Evolutionary conservation across 2,329 filamentous ascomycete species (phyloP), one percentile per base, ranked within the genome.

Genomic region (Onygena corvina): DNA sequence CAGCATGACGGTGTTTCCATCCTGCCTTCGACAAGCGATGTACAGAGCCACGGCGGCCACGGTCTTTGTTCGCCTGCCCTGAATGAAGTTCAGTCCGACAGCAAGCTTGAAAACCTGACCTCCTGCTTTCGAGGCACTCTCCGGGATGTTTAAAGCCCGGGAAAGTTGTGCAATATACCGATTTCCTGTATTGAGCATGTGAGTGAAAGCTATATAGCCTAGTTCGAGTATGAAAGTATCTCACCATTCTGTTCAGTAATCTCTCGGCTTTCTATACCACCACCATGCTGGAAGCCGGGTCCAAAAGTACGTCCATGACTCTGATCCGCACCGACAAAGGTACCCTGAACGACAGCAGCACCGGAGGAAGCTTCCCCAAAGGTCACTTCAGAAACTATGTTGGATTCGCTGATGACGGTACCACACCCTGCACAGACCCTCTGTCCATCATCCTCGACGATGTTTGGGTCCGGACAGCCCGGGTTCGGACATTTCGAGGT

Each of bases 41-140:
- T 96, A 98, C 25, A 98, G 74, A 61, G 86, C 90, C 23, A 93
- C 85, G n/a, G 87, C 87, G 23, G 86, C 84, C 7, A 96, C 89
- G 48, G 84, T 86, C 54, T 84, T 80, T 45, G 88, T 83, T 14
- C 84, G 83, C 51, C 92, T 85, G 57, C 92, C 92, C 66, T 92
- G 84, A 23, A 88, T 82, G 62, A 89, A 90, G 64, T 86, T 86
- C 59, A 81, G 74, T 27, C 76, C 79, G 9, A 82, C 79, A 6
- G 83, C 83, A 36, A 88, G 75, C 63, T 84, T 86, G 67, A 87
- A 90, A 46, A 86, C 79, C 59, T 85, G 79, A 31, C 82, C 74
- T 42, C 80, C 84, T 21, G 76, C 73, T 50, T 83, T 80, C 53
- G 80, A 74, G 40, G 81, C 73, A 57, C 74, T 76, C 47, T 83